Evolutionary conservation across 2,329 filamentous ascomycete genomes (phyloP), one percentile per base, ranked within the genome.

Genomic region (Cadophora luteo-olivacea): DNA sequence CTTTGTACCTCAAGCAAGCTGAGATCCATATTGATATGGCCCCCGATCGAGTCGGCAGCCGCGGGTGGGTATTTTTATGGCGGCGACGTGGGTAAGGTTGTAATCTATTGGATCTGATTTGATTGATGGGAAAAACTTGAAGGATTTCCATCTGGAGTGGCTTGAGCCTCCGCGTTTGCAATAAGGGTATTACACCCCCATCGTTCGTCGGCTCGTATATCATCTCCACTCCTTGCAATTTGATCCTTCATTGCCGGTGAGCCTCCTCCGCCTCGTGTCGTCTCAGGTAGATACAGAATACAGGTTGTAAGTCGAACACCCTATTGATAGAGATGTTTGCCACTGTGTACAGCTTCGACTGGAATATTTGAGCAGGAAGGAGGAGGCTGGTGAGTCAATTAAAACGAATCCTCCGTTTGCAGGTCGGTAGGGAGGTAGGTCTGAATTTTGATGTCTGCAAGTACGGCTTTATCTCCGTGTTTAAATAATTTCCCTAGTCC

Each of bases 151-250:
- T 38, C 55, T 49, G 33, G 19, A 4, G 55, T 33, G 55, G 55
- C 32, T 58, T 58, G 22, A 58, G 33, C 33, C 55, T 38, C 55
- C 55, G 33, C 32, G 32, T 38, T 58, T 58, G 33, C 32, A 58
- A 58, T 58, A 58, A 58, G 55, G 55, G 55, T 58, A 58, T 58
- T 38, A 58, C 55, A 38, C n/a, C 55, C 55, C 55, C 55, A 58
- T 38, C 55, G 32, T 58, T 38, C 55, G 32, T 16, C 55, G 32
- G 55, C 55, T 58, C 55, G 32, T 38, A 38, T 58, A 12, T 58
- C 45, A 49, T 22, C 19, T 22, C 19, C 45, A 22, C n/a, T 22
- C 45, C 45, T 49, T n/a, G 45, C 19, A 45, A 45, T 49, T 8
- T n/a, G 45, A 49, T 49, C 19, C 33, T 58, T 58, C 55, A 32